Evolutionary conservation across 2,329 filamentous ascomycete species (phyloP).

Genomic region (Aspergillus ochraceoroseus): DNA sequence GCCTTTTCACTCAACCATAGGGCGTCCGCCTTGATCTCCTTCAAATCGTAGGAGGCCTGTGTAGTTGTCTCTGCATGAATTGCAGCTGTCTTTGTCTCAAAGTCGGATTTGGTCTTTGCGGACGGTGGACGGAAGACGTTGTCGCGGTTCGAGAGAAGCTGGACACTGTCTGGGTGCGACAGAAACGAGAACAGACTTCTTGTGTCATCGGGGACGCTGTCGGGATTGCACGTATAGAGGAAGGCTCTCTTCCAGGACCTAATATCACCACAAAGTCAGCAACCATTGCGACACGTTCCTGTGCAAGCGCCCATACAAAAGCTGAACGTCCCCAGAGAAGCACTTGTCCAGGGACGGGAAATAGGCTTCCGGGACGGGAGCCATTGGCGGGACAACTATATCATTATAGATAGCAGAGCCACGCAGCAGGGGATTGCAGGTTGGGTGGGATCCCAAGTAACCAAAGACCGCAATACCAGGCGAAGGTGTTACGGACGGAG

Average conservation of each 20-base stretch:
- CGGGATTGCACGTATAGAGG: conserved; percentile 45
- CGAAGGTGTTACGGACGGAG: conserved; percentile 24
- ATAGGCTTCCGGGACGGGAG: conserved; percentile 66
- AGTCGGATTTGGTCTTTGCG: conserved; percentile 61
- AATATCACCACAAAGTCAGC: conserved; percentile 27
- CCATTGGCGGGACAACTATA: conserved; percentile 54
- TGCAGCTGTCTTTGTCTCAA: conserved; percentile 79
- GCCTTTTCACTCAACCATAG: conserved; percentile 77
- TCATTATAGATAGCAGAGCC: conserved; percentile 34
- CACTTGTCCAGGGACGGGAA: conserved; percentile 82
- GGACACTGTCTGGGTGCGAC: conserved; percentile 61
- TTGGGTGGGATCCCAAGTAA: conserved; percentile 4
- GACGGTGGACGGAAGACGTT: conserved; percentile 62
- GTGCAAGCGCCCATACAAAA: conserved; percentile 57
- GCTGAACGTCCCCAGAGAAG: conserved; percentile 70
- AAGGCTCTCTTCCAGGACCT: conserved; percentile 59
- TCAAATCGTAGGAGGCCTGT: conserved; percentile 65
- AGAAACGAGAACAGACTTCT: conserved; percentile 64
- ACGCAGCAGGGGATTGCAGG: conserved; percentile 13
- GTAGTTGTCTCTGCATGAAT: conserved; percentile 72
- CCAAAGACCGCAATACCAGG: conserved; percentile 12
- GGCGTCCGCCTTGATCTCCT: conserved; percentile 76
- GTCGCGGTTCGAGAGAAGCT: conserved; percentile 64
- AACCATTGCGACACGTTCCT: conserved; percentile 1
- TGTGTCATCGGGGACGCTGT: conserved; percentile 49